Evolutionary conservation across 306 rosid genomes (phyloP), one percentile per base, ranked within the genome.

Genomic region (Prunus salicina): DNA sequence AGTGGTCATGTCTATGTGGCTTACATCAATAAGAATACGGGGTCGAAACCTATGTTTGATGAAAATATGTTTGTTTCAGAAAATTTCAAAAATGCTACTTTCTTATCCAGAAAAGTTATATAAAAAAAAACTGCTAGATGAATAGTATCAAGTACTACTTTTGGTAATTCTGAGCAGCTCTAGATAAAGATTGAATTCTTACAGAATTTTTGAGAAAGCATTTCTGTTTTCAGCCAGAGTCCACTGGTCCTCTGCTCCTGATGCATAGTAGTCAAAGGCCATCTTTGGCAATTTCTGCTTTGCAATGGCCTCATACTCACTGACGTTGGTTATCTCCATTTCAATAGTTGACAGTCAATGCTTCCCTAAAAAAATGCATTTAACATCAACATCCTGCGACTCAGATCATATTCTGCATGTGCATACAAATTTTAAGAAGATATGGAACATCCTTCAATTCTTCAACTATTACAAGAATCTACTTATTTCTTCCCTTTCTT

Each of bases 191-290:
- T 8, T 1, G 65, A 80, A 78, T 65, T 62, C 89, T 87, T 67
- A 90, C 96, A 90, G 79, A 72, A 90, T 88, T 80, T 84, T 87
- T 30, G 90, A 51, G 50, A 90, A 88, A 55, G 96, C 96, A 75
- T 85, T 78, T 88, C 91, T 82, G 88, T 90, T 90, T 67, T 90
- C 93, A 19, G 80, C 79, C 71, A 90, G 85, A 82, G 96, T 76
- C 96, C 96, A 90, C 84, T 90, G 84, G 80, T 88, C 91, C 78
- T 90, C 96, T 12, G 93, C 91, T 69, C 91, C 96, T 74, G 93
- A 88, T 47, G 93, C 96, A 24, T 90, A 90, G 85, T 90, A 90
- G 72, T 90, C 93, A 75, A 30, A 90, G 75, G 0, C 91, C 91
- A 85, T 88, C 89, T 90, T 90, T 53, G 96, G 91, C 86, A 87